These are phyloP conservation scores for Trichoderma brevicompactum DNA, from an alignment of 2,329 filamentous ascomycete genomes.

Conservation along the genomic window DNA sequence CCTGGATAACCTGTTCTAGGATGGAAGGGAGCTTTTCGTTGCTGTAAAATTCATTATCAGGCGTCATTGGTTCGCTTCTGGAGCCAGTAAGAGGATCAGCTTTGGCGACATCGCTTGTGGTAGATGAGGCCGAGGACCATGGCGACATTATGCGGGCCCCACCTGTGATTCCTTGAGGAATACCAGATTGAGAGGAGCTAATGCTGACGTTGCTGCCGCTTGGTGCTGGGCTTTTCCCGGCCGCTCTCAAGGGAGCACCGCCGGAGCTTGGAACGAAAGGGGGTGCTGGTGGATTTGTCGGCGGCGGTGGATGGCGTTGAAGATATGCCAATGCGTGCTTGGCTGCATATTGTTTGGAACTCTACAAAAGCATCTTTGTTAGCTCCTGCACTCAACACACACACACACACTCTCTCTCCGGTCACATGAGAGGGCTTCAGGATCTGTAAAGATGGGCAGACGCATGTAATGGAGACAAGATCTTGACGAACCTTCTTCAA, in stretches of 20 bases:
- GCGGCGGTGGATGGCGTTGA: slow-evolving; percentile 16
- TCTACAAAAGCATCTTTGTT: slow-evolving; percentile 33
- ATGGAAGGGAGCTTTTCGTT: slow-evolving; percentile 29
- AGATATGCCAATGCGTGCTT: slow-evolving; percentile 53
- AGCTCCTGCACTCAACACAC: not conserved
- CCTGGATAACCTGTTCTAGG: slow-evolving; percentile 38
- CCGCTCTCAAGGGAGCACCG: not conserved
- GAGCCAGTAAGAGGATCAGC: not conserved
- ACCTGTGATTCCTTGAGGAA: not conserved
- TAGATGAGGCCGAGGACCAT: not conserved
- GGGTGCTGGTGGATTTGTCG: not conserved
- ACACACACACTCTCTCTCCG: no score
- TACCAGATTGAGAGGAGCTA: not conserved
- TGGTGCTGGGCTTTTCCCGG: not conserved
- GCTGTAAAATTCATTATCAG: not conserved
- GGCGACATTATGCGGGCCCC: not conserved
- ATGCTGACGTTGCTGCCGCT: not conserved
- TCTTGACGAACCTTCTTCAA: slow-evolving; percentile 50
- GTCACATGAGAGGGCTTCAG: no score
- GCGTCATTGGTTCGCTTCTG: not conserved
- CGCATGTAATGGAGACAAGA: no score
- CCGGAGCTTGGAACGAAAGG: not conserved
- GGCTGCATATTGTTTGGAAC: slow-evolving; percentile 59
- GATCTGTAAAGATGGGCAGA: not conserved
- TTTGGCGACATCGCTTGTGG: not conserved